Conservation (phyloP, 805 yeast genomes). For the Saturnispora bothae region DNA sequence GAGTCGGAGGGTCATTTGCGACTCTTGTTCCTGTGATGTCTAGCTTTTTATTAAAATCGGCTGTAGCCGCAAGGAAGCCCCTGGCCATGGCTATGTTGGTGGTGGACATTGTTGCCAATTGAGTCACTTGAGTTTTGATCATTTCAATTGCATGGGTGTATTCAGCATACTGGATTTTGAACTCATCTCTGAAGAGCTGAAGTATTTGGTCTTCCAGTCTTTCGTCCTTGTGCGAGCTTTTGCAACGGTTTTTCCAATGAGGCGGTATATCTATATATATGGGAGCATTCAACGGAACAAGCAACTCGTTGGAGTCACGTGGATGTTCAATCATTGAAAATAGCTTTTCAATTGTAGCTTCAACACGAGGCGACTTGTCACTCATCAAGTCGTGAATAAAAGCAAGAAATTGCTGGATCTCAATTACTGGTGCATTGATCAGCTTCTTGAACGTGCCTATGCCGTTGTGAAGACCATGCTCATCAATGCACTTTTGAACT, state of each 20-base stretch:
- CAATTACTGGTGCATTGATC: conserved; percentile 7
- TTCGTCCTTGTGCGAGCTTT: conserved; percentile 11
- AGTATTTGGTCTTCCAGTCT: conserved; percentile 16
- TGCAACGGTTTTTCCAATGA: conserved; percentile 17
- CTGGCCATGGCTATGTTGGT: conserved; percentile 10
- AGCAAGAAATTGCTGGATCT: conserved; percentile 4
- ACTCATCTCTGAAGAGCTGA: conserved; percentile 13
- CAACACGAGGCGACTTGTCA: conserved; percentile 9
- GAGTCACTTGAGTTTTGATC: conserved; percentile 9
- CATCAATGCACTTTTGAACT: conserved; percentile 5
- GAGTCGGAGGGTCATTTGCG: conserved; percentile 12
- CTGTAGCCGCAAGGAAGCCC: conserved; percentile 8
- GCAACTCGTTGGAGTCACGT: not conserved
- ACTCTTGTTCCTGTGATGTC: not conserved
- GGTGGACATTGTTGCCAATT: conserved; percentile 11
- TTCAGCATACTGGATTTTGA: conserved; percentile 9
- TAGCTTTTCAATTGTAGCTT: conserved; percentile 7
- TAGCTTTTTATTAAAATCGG: not conserved
- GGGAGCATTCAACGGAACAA: not conserved
- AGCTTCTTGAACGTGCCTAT: conserved; percentile 1
- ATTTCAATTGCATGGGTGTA: conserved; percentile 8
- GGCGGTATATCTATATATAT: conserved; percentile 15
- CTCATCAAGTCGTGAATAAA: conserved; percentile 8
- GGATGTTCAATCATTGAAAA: not conserved
- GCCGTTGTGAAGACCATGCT: not conserved